Evolutionary conservation across 2,329 filamentous ascomycete genomes (phyloP), one percentile per base, ranked within the genome.

Genomic region (Aspergillus terreus): DNA sequence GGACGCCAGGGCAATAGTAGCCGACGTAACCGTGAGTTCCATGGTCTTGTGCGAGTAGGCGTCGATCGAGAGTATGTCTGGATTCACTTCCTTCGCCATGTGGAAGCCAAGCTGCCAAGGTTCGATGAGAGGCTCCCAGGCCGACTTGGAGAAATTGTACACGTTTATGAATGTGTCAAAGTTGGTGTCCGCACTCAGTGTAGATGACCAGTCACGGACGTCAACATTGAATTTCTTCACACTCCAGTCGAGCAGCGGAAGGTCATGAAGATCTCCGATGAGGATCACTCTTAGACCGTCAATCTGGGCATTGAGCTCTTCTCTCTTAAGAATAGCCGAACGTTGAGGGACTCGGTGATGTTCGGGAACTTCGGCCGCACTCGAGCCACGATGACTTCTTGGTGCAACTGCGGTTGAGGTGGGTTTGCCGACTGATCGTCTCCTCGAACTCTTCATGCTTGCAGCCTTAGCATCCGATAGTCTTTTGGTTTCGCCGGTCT

Each of bases 81-180:
- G 88, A 40, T 83, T 81, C 23, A 84, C 79, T 52, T 94, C 86
- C 61, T 86, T 92, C 1, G 88, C 85, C 68, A 97, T 83, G 56
- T 95, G 90, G 59, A 99, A 84, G 2, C 91, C 91, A n/a, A 97
- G 79, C 59, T 92, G 85, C 94, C 94, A 99, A 6, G 95, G 95
- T 68, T 99, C 94, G 23, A 99, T 84, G 32, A 99, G 75, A 3
- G 94, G 94, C 69, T 99, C 94, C 94, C 94, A 99, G 3, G 91
- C 90, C 0, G 94, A 99, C 70, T 99, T 99, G 12, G 94, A 94
- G 73, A 99, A 99, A 71, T 99, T 99, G 78, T 96, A 99, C 23
- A 99, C 87, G 63, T 97, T 99, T 62, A 95, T 83, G 70, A 96
- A 96, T 58, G 92, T 90, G 56, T 96, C 90, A 44, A 99, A 85